A percentile compares a stretch with the other conserved stretches of the same genome.
phyloP scores from a whole-genome alignment of 805 yeast genomes.

The Candida adriatica region DNA sequence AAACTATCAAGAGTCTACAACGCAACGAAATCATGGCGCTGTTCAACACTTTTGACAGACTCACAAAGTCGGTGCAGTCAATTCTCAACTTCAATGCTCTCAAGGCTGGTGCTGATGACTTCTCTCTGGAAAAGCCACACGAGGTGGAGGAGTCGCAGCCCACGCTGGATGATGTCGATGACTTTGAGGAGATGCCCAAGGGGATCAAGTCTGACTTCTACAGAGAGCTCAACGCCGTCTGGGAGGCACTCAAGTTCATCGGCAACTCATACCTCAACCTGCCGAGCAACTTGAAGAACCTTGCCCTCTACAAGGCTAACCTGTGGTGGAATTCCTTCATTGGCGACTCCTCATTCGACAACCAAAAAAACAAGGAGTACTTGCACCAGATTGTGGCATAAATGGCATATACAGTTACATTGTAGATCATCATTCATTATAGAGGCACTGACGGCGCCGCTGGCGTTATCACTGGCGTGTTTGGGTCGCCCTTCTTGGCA shows the following conservation, averaged over 20 bases:
- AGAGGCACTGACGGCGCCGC: constrained; percentile 10
- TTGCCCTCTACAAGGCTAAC: constrained; percentile 41
- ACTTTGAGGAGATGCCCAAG: constrained; percentile 1
- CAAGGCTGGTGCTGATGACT: constrained; percentile 27
- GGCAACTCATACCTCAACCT: constrained; percentile 58
- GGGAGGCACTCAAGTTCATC: constrained; percentile 59
- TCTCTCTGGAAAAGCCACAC: constrained; percentile 1
- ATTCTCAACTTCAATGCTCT: constrained; percentile 62
- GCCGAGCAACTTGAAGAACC: constrained; percentile 54
- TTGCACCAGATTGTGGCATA: constrained; percentile 15
- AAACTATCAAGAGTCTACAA: constrained; percentile 48
- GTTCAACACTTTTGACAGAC: constrained; percentile 85
- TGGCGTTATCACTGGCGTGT: constrained; percentile 9
- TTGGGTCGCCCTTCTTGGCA: constrained; percentile 22
- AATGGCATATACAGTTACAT: no score
- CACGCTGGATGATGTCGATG: constrained; percentile 8
- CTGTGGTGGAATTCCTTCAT: constrained; percentile 69
- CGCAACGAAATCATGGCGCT: constrained; percentile 85
- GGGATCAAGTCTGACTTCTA: constrained; percentile 37
- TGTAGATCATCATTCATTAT: no score
- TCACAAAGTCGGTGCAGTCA: constrained; percentile 76
- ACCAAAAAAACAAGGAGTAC: constrained; percentile 16
- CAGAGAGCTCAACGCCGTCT: constrained; percentile 44
- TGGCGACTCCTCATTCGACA: constrained; percentile 38
- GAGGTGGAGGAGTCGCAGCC: constrained; percentile 3